Evolutionary conservation across 441 rosid genomes (phyloP), one percentile per base, ranked within the genome.

Genomic region (Euphorbia schlechtendalii): DNA sequence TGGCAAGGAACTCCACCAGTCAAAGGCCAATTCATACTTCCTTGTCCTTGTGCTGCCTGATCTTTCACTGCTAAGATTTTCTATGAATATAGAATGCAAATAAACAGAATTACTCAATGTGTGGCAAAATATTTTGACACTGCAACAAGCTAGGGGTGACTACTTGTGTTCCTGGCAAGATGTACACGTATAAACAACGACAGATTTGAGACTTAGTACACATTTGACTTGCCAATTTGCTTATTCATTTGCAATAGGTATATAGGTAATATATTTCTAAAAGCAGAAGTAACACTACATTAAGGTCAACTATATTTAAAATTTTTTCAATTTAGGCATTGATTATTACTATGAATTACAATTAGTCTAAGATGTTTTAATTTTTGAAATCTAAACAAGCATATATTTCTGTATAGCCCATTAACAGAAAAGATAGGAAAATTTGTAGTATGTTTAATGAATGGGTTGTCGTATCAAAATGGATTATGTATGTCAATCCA

Each of bases 1-100:
- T 76, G 69, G 74, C 71, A 53, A 11, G 84, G 84, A 28, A 85
- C 78, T 28, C 94, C 90, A 18, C 94, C 94, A 43, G 87, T 87
- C 83, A 87, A 75, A 59, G 88, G 90, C 87, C 88, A 78, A 72
- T 73, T 74, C 11, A 40, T 64, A 61, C 59, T 74, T 64, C 73
- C 49, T 46, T 75, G 65, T 68, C 75, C 64, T 56, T 82, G 74
- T 36, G 72, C 67, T 28, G 80, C 75, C 71, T 69, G 83, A 66
- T 76, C 65, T 78, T 82, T 85, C 71, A 79, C 76, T 74, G 83
- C 81, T 71, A 85, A 78, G 43, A 75, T 75, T 69, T 71, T 77
- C 95, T 87, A 56, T 59, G 21, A 51, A 28, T 14, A 30, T 54
- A 40, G 65, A 15, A 14, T 4, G 14, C 52, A 20, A 22, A 66